Evolutionary conservation across 2,329 filamentous ascomycete species (phyloP).

Genomic region (Fusarium fracticaudum): DNA sequence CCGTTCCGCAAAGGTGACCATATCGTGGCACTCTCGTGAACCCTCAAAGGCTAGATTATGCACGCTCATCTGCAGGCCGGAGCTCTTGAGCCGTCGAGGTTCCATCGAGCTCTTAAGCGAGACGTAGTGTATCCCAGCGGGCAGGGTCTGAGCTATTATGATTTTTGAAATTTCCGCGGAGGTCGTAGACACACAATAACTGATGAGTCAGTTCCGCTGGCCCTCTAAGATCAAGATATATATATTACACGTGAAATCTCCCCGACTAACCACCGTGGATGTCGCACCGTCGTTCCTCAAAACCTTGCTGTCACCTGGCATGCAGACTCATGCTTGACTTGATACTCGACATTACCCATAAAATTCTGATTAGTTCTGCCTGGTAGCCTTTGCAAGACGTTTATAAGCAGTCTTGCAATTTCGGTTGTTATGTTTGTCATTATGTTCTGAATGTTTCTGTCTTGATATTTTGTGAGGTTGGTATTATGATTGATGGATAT

Average conservation of each 20-base stretch:
- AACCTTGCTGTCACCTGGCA: background rate
- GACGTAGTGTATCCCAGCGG: background rate
- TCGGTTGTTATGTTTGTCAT: background rate
- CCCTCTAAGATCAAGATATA: background rate
- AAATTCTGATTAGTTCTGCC: background rate
- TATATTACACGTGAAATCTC: background rate
- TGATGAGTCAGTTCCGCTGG: background rate
- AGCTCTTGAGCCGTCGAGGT: background rate
- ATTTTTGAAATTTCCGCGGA: constrained; percentile 20
- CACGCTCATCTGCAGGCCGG: background rate
- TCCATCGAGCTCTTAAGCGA: background rate
- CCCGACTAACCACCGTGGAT: background rate
- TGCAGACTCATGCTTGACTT: background rate
- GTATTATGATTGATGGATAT: background rate
- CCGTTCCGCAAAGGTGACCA: background rate
- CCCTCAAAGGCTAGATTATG: background rate
- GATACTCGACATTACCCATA: background rate
- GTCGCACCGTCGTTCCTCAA: background rate
- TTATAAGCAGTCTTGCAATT: background rate
- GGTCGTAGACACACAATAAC: background rate
- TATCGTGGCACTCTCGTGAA: background rate
- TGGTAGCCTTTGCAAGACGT: background rate
- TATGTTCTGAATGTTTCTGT: background rate
- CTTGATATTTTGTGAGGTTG: background rate
- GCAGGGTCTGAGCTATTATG: constrained; percentile 10